Base-by-base conservation (phyloP, 148 eudicot species). In the Salicornia ramosissima region DNA sequence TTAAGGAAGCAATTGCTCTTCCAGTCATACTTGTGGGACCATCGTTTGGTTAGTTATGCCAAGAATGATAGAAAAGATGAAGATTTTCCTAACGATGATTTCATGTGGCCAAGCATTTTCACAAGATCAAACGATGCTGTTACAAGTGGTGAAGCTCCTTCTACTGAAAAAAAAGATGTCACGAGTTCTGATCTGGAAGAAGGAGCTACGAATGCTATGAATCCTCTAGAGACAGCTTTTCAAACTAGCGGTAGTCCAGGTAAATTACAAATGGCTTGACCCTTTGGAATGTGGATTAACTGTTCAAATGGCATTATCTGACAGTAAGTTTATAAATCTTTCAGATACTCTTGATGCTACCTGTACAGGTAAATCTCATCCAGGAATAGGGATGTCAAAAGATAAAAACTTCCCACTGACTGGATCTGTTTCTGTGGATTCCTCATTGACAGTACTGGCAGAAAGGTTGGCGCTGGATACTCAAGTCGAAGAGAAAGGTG, bases 21-120 rank as follows among this genome's bases (percentile, higher is more conserved):
- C 74, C 96, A 87, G 76, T 89, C 96, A 56, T 89, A 87, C 78
- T 77, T 87, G 79, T 91, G 99, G 99, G 97, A 94, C 70, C 92
- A 84, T 57, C 86, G 86, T 50, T 87, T 94, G 56, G 83, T 91
- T 54, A 75, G 81, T 79, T 91, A 89, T 47, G 85, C 91, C 24
- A 82, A 80, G 63, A 85, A 81, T 64, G 77, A 46, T 31, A 79
- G 75, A 68, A 75, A 31, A 13, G 82, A 80, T 57, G 82, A 76
- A 77, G 43, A 69, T 52, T 57, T 74, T 73, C 65, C 65, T 50
- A 71, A 33, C 34, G 54, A 47, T 56, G 85, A 77, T 56, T 31
- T 69, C 21, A 2, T 54, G 51, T 85, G 78, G 72, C 52, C 55
- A 50, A 70, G 58, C 70, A 67, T 64, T 49, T 62, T 72, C 56